phyloP scores from a whole-genome alignment of 305 asterid species.

The Fraxinus sp. region DNA sequence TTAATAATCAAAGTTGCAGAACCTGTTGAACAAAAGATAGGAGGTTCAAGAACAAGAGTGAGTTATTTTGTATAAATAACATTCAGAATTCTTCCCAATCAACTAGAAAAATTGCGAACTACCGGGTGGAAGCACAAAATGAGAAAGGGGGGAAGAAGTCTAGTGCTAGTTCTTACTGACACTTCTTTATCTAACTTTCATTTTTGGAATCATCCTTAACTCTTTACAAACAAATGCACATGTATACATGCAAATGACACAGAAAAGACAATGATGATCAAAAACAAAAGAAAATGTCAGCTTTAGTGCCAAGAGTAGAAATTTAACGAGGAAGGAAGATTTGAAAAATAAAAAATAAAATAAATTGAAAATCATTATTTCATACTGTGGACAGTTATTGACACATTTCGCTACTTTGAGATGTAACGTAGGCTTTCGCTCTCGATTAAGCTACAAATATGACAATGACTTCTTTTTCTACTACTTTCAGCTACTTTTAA shows the following conservation, averaged over 20 bases:
- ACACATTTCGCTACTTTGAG: neutral
- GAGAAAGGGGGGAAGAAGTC: no score
- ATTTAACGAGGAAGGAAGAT: neutral
- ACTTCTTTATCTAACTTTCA: no score
- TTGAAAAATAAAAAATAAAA: neutral
- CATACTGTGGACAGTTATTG: neutral
- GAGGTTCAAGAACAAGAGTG: neutral
- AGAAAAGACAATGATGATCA: neutral
- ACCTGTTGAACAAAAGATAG: constrained; percentile 38
- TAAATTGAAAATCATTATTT: neutral
- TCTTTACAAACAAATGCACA: neutral
- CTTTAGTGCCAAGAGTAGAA: neutral
- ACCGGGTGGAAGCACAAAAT: no score
- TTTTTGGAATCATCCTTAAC: neutral
- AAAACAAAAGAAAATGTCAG: neutral
- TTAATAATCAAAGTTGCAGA: constrained; percentile 58
- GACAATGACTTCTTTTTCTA: neutral
- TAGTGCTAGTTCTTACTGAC: no score
- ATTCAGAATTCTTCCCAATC: neutral
- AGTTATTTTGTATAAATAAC: neutral
- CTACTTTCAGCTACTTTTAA: neutral
- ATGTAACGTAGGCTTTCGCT: neutral
- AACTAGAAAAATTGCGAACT: neutral
- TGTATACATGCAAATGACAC: neutral
- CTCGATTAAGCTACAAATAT: neutral